A percentile compares a stretch with the other conserved stretches of the same genome.
Conservation (phyloP, 768 basidiomycete genomes). For the Scleroderma bovista region DNA sequence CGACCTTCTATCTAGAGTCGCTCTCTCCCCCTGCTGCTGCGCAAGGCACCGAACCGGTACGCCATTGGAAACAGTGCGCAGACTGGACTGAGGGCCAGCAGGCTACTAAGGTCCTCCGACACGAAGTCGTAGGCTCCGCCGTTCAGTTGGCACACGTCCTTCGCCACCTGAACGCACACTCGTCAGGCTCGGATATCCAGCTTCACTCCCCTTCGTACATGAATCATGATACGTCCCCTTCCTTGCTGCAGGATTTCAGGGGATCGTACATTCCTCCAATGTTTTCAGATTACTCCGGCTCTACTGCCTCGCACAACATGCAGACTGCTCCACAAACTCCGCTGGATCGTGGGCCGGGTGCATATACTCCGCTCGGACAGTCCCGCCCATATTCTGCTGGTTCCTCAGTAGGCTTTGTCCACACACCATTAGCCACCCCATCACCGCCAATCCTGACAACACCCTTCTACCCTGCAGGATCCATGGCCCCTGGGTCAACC, state of each 20-base stretch:
- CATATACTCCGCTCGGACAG: constrained; percentile 7
- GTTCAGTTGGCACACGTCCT: constrained; percentile 55
- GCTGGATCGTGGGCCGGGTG: constrained; percentile 4
- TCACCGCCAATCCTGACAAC: constrained; percentile 25
- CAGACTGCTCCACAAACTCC: constrained; percentile 8
- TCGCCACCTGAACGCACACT: constrained; percentile 36
- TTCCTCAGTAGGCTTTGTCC: constrained; percentile 7
- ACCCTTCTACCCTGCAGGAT: constrained; percentile 25
- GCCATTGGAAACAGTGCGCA: constrained; percentile 56
- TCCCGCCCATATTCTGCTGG: constrained; percentile 17
- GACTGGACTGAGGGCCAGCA: constrained; percentile 79
- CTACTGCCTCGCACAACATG: constrained; percentile 7
- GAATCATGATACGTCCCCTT: constrained; percentile 22
- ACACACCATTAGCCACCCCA: constrained; percentile 11
- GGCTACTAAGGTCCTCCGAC: constrained; percentile 57
- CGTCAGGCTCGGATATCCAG: constrained; percentile 29
- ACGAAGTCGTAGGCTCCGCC: constrained; percentile 60
- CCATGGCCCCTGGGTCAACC: background rate
- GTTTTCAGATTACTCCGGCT: constrained; percentile 14
- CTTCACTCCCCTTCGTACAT: constrained; percentile 35
- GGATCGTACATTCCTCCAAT: constrained; percentile 22
- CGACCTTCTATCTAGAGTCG: constrained; percentile 63
- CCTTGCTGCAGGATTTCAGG: constrained; percentile 20
- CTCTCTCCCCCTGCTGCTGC: constrained; percentile 26
- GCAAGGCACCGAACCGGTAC: constrained; percentile 23